Conservation (phyloP, 768 basidiomycete genomes). For the Pleurotus djamor region DNA sequence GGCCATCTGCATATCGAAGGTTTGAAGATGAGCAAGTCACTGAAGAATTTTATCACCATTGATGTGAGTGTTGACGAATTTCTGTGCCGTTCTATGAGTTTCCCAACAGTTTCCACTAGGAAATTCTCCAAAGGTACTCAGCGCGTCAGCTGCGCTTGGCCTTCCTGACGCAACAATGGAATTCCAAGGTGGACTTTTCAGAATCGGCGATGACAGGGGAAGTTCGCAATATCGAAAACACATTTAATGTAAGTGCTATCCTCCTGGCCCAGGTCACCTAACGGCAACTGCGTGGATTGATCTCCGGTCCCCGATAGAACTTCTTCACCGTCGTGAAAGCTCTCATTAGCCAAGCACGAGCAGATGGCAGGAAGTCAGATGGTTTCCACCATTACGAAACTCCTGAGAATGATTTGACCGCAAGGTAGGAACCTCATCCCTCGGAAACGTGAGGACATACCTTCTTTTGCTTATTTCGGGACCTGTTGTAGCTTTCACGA, state of each 20-base stretch:
- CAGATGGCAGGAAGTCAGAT: conserved; percentile 47
- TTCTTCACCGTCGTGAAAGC: conserved; percentile 92
- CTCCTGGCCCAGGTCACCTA: neutral
- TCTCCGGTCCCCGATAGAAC: conserved; percentile 53
- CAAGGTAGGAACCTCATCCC: conserved; percentile 41
- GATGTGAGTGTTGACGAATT: conserved; percentile 48
- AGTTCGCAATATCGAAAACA: conserved; percentile 79
- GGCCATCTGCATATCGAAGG: conserved; percentile 99
- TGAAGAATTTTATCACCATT: conserved; percentile 99
- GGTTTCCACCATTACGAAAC: conserved; percentile 65
- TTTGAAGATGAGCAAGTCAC: conserved; percentile 97
- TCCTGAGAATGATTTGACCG: conserved; percentile 66
- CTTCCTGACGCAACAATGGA: conserved; percentile 92
- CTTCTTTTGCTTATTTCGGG: neutral
- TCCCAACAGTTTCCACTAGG: conserved; percentile 40
- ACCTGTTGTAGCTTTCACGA: conserved; percentile 56
- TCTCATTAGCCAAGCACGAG: conserved; percentile 55
- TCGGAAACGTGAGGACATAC: neutral
- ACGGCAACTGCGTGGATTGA: conserved; percentile 9
- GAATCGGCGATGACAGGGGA: conserved; percentile 87
- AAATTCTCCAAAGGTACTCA: conserved; percentile 80
- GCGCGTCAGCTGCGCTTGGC: conserved; percentile 89
- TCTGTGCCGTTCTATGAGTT: conserved; percentile 7
- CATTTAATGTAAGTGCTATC: conserved; percentile 69
- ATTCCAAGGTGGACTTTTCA: conserved; percentile 91